These are phyloP conservation scores for Suillus hirtellus DNA, from an alignment of 768 basidiomycete species.

Conservation along the genomic window DNA sequence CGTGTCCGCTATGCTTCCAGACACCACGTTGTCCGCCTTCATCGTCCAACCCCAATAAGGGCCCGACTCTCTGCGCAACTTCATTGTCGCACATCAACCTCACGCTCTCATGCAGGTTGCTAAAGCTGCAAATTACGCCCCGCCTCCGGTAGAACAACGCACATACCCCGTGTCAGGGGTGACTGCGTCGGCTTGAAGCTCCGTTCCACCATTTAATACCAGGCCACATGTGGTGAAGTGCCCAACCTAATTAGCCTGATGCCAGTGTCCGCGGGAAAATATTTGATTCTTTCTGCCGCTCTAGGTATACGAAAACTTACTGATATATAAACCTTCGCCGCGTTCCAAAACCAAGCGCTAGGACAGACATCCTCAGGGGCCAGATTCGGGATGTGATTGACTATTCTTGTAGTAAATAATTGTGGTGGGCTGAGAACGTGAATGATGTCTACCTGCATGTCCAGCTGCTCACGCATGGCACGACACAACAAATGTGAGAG, in stretches of 20 bases:
- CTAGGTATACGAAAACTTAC: constrained; percentile 20
- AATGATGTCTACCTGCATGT: constrained; percentile 18
- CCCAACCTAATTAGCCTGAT: constrained; percentile 46
- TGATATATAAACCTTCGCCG: constrained; percentile 41
- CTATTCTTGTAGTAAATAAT: constrained; percentile 13
- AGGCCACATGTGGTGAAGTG: constrained; percentile 31
- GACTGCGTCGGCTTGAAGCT: constrained; percentile 30
- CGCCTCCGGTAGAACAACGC: not conserved
- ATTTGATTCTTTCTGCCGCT: not conserved
- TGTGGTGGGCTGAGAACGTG: not conserved
- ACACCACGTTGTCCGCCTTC: constrained; percentile 61
- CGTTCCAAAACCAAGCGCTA: constrained; percentile 32
- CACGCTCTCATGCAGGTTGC: constrained; percentile 42
- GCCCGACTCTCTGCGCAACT: constrained; percentile 44
- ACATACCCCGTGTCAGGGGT: constrained; percentile 37
- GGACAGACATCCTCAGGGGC: constrained; percentile 41
- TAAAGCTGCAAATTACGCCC: constrained; percentile 37
- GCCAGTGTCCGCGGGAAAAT: constrained; percentile 26
- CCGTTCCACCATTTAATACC: constrained; percentile 28
- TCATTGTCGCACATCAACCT: constrained; percentile 47
- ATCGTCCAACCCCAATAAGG: constrained; percentile 64
- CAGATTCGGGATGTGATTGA: constrained; percentile 32
- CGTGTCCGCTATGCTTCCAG: constrained; percentile 33
- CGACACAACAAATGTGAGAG: constrained; percentile 31
- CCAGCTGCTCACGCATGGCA: constrained; percentile 8